Percentiles rank a stretch among this genome's conserved stretches.
These are phyloP conservation scores for Mycena alexandri DNA, from an alignment of 768 basidiomycete genomes.

Conservation along the genomic window DNA sequence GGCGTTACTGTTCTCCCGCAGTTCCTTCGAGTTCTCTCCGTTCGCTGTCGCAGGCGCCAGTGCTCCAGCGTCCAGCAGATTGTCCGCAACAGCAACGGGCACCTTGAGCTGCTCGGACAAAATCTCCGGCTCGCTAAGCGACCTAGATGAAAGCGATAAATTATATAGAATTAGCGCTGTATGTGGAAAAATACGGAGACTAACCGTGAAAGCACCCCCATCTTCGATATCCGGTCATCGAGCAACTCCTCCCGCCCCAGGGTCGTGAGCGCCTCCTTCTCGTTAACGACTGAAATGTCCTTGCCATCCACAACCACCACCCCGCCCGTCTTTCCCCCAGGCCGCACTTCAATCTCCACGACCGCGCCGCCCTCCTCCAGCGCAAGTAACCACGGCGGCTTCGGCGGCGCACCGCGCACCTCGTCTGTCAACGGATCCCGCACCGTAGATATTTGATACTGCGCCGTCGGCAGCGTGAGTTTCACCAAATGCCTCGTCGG, in stretches of 20 bases:
- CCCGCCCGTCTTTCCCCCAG: slow-evolving; percentile 51
- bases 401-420: slow-evolving; percentile 66
- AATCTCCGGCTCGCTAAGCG: slow-evolving; percentile 66
- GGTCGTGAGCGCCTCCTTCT: slow-evolving; percentile 81
- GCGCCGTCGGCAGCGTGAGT: slow-evolving; percentile 85
- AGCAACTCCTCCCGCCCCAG: slow-evolving; percentile 83
- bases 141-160: slow-evolving; percentile 50
- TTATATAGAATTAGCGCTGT: slow-evolving; percentile 24
- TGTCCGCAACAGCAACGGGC: slow-evolving; percentile 72
- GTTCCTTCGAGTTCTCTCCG: slow-evolving; percentile 41
- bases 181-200: slow-evolving; percentile 42
- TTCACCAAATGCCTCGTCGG: slow-evolving; percentile 83
- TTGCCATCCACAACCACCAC: slow-evolving; percentile 58
- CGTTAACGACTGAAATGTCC: slow-evolving; percentile 73
- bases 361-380: slow-evolving; percentile 71
- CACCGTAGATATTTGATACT: slow-evolving; percentile 81
- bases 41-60: slow-evolving; percentile 22
- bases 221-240: slow-evolving; percentile 75
- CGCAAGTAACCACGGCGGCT: slow-evolving; percentile 80
- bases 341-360: slow-evolving; percentile 64
- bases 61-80: slow-evolving; percentile 59
- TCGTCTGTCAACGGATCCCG: slow-evolving; percentile 86
- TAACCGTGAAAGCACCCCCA: slow-evolving; percentile 78
- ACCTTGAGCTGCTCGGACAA: slow-evolving; percentile 71
- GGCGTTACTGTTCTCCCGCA: slow-evolving; percentile 37